These are phyloP conservation scores for Rubia tinctorum DNA, from an alignment of 305 asterid species.

Conservation along the genomic window DNA sequence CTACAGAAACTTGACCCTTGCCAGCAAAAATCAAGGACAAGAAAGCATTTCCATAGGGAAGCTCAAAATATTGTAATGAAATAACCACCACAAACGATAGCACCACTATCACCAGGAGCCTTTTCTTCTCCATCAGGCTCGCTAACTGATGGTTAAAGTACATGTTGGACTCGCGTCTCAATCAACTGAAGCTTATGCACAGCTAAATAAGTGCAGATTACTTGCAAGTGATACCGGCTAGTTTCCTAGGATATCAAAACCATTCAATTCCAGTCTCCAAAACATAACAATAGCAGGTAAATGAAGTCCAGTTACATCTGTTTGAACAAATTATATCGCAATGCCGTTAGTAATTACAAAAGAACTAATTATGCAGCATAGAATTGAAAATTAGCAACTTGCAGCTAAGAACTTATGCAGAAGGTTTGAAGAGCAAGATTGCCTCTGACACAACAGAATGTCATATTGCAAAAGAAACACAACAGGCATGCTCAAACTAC, in stretches of 20 bases:
- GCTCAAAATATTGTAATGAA: slow-evolving; percentile 62
- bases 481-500: neutral
- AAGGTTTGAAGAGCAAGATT: neutral
- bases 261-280: neutral
- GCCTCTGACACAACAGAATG: neutral
- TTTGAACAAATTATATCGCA: neutral
- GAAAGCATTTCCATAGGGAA: slow-evolving; percentile 45
- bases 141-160: slow-evolving; percentile 32
- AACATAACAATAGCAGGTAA: neutral
- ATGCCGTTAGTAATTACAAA: neutral
- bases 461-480: neutral
- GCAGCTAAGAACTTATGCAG: neutral
- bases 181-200: slow-evolving; percentile 2
- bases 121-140: slow-evolving; percentile 46
- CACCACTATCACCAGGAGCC: slow-evolving; percentile 54
- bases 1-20: slow-evolving; percentile 24
- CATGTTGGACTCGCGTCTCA: slow-evolving; percentile 34
- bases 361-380: neutral
- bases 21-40: slow-evolving; percentile 41
- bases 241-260: neutral
- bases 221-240: neutral
- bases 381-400: neutral
- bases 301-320: neutral
- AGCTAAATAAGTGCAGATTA: neutral
- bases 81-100: slow-evolving; percentile 50